Evolutionary conservation across 1,139 yeast species (phyloP).

Genomic region (Kodamaea ohmeri): DNA sequence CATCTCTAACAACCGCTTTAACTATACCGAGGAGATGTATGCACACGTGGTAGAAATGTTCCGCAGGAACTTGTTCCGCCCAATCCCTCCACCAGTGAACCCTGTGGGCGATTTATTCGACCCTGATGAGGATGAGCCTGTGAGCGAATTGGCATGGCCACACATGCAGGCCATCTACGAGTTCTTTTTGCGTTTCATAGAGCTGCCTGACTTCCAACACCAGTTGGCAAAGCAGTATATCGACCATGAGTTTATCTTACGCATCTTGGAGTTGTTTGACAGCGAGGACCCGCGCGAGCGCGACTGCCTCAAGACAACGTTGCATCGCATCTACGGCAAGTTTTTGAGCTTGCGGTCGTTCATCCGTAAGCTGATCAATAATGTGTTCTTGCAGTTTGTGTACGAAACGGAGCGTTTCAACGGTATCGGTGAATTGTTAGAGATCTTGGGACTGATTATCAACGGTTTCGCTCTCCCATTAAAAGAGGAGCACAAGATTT

Average conservation of each 20-base stretch:
- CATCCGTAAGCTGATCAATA: slow-evolving; percentile 86
- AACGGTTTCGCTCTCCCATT: slow-evolving; percentile 97
- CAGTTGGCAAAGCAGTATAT: slow-evolving; percentile 90
- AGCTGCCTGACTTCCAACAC: slow-evolving; percentile 92
- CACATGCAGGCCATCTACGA: slow-evolving; percentile 98
- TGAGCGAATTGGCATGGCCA: slow-evolving; percentile 96
- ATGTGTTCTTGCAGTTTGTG: slow-evolving; percentile 87
- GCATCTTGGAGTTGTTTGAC: slow-evolving; percentile 83
- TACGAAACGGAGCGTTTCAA: slow-evolving; percentile 96
- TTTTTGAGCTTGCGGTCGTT: slow-evolving; percentile 86
- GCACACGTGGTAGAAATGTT: slow-evolving; percentile 88
- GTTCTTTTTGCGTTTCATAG: slow-evolving; percentile 87
- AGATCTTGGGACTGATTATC: slow-evolving; percentile 91
- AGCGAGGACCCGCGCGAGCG: slow-evolving; percentile 96
- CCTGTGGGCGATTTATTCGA: slow-evolving; percentile 95
- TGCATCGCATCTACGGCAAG: slow-evolving; percentile 95
- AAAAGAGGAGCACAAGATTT: slow-evolving; percentile 94
- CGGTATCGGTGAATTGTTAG: slow-evolving; percentile 93
- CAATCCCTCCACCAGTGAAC: slow-evolving; percentile 97
- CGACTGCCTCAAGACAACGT: slow-evolving; percentile 89
- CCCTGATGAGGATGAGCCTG: slow-evolving; percentile 99
- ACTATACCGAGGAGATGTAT: slow-evolving; percentile 89
- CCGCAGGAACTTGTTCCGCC: slow-evolving; percentile 82
- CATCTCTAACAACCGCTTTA: slow-evolving; percentile 75
- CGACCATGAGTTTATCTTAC: slow-evolving; percentile 84